Evolutionary conservation across 1,284 basidiomycete species (phyloP), one percentile per base, ranked within the genome.

Genomic region (Ustilago crameri): DNA sequence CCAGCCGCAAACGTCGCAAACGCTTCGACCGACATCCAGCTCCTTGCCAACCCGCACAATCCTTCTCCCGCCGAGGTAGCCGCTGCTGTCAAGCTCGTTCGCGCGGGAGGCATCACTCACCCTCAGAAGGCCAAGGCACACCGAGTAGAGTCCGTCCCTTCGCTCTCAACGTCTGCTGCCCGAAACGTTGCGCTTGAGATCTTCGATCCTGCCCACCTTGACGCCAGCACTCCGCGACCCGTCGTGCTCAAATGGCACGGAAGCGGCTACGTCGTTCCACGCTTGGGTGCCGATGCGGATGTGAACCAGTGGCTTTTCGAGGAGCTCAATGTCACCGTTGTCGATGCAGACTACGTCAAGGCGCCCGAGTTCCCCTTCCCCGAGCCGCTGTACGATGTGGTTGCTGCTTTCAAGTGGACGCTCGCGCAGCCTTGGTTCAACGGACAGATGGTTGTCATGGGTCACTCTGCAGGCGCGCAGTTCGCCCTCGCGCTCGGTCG

Each of bases 161-260:
- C 64, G 4, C 18, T 37, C 27, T 27, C 47, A 9, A 23, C 57
- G 8, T 42, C 46, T n/a, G 18, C 41, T 10, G 27, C 41, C 2
- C 68, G 68, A 9, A 24, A 61, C 3, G 45, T 71, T 12, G 51
- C 49, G 40, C 46, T 71, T 9, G 52, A 48, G 27, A 49, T 71
- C 35, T 66, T 58, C 44, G 48, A 61, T 15, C 57, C 62, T 1
- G 26, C 51, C 4, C 20, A 20, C 3, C 18, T 58, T 2, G 34
- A 46, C 23, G 27, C 42, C 2, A 8, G n/a, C 5, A 38, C 49
- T 3, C 40, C n/a, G 17, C 46, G 69, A 20, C 51, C 69, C 3
- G 69, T 62, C 8, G 32, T 72, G 14, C n/a, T 72, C n/a, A 63
- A 48, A 38, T 72, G 69, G 69, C 69, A 72, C 46, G 69, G 69